These are phyloP conservation scores for Plasmodium knowlesi DNA, from an alignment of 169 alveolate species.

Conservation along the genomic window DNA sequence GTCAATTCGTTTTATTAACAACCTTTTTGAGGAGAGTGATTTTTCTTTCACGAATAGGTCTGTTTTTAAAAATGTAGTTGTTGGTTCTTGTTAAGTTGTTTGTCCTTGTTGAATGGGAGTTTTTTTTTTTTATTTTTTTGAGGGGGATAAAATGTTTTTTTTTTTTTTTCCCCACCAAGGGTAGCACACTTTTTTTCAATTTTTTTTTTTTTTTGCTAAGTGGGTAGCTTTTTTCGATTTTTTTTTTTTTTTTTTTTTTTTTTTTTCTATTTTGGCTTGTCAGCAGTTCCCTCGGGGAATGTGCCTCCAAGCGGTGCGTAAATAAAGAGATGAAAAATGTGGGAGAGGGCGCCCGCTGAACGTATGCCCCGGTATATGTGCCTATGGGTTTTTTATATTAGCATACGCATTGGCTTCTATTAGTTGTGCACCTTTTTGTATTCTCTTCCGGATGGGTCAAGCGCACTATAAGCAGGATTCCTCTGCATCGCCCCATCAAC, in stretches of 20 bases:
- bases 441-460: background rate
- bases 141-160: conserved; percentile 50
- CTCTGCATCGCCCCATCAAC: background rate
- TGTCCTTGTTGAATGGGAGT: background rate
- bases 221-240: background rate
- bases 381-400: background rate
- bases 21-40: background rate
- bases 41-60: background rate
- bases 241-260: conserved; percentile 16
- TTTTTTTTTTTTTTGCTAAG: background rate
- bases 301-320: background rate
- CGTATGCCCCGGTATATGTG: background rate
- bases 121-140: conserved; percentile 57
- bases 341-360: background rate
- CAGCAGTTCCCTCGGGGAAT: background rate
- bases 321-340: background rate
- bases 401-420: background rate
- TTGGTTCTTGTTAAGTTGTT: background rate
- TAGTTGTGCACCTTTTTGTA: background rate
- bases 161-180: background rate
- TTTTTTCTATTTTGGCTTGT: background rate
- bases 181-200: background rate
- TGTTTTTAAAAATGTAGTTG: background rate
- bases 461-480: background rate
- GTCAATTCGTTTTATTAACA: background rate